Base-by-base conservation (phyloP, 345 rosid species). In the Excoecaria agallocha region DNA sequence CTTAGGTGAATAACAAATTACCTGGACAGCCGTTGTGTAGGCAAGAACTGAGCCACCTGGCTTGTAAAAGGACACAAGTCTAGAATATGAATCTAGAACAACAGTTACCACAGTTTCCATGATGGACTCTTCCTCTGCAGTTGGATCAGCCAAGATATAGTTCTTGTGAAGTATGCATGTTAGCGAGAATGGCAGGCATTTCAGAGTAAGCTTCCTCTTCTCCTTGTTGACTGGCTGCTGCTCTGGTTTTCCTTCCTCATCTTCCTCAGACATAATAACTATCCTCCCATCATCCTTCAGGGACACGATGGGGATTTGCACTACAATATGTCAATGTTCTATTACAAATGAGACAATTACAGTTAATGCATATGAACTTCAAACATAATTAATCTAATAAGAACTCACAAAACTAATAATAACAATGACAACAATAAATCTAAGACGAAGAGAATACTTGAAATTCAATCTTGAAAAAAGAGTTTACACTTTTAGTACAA, bases 31-130 rank as follows among this genome's bases (percentile, higher is more conserved):
- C 15, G 89, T 82, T 35, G 92, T 80, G 66, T 81, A 76, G 2
- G 90, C 93, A 17, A 92, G 91, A 90, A 78, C 91, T 0, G 79
- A 74, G 64, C 98, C 97, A 72, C 97, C 98, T 25, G 97, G 91
- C 79, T 91, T 91, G 74, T 89, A 87, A 69, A 94, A 84, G 10
- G 95, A 89, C 39, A 94, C 89, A 61, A 92, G 86, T 76, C 88
- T 89, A 72, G 79, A 79, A 6, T 87, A 89, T 70, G 89, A 81
- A 82, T 94, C 93, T 76, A 94, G 82, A 68, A 89, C 98, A 57
- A 88, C 85, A 0, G 93, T 91, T 62, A 87, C 83, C 30, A 80
- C 68, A 49, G 98, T 91, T 82, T 91, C 94, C 98, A 94, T 89
- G 58, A 89, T 75, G 3, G 90, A 83, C 82, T 94, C 98, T 85